Evolutionary conservation across 2,329 filamentous ascomycete species (phyloP), one percentile per base, ranked within the genome.

Genomic region (Stylonectria norvegica): DNA sequence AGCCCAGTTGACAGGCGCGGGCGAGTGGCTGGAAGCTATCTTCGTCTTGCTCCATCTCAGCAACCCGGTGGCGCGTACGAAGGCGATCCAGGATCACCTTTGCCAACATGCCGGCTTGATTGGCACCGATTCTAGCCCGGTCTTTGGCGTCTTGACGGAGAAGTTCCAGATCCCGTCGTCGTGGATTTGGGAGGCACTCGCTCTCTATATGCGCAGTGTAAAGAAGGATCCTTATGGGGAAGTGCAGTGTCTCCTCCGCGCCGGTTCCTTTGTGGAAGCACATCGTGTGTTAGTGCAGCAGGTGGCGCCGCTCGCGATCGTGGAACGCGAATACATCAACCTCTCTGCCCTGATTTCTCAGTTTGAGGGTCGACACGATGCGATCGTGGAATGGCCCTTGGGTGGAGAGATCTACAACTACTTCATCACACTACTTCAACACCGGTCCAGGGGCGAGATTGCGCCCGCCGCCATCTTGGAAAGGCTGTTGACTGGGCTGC

Each of bases 181-280:
- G 4, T 95, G 91, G 89, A 75, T 97, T 36, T 95, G 87, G 81
- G 80, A 88, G 44, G 88, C 93, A 14, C 87, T 90, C 59, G 90
- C 90, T 10, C 73, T 91, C 11, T 85, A 85, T 63, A 89, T 89
- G 65, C 85, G 86, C 46, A 82, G 83, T 42, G 79, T 82, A 33
- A 79, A 77, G 56, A 79, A 81, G 48, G 81, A 90, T 59, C 74
- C 85, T 9, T 75, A 73, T 32, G 71, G 73, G 5, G 88, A 95
- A 63, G 86, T 91, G 8, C 76, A 84, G 39, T 93, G 83, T 56
- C 80, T 98, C 10, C 76, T 97, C 43, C 80, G 81, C 34, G 91
- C 89, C 2, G 76, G 78, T 27, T 81, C 86, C 29, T 86, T 82
- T 64, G 73, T 80, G 20, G 87, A 93, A 60, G 93, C 93, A 0